These are phyloP conservation scores for Mycena belliarum DNA, from an alignment of 768 basidiomycete genomes.

Conservation along the genomic window DNA sequence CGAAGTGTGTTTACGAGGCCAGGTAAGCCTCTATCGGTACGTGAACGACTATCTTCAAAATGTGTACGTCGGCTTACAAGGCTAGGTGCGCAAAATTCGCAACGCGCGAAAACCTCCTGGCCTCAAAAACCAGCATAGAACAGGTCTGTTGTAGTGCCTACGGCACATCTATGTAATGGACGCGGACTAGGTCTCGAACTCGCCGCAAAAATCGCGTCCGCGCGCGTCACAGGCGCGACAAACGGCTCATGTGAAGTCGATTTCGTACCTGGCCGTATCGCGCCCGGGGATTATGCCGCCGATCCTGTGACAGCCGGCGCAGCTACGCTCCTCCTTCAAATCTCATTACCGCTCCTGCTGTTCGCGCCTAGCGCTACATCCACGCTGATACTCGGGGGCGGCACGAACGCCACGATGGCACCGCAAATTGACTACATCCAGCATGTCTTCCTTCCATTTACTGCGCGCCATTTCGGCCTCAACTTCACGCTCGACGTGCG, in stretches of 20 bases:
- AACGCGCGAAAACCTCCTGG: slow-evolving; percentile 60
- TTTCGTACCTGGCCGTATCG: slow-evolving; percentile 53
- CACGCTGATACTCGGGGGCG: slow-evolving; percentile 59
- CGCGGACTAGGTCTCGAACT: slow-evolving; percentile 57
- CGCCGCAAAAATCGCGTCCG: slow-evolving; percentile 60
- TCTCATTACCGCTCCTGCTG: slow-evolving; percentile 67
- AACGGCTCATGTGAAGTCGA: slow-evolving; percentile 55
- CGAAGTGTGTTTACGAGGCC: too few relatives aligned
- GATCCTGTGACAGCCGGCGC: slow-evolving; percentile 68
- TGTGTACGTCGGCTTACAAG: too few relatives aligned
- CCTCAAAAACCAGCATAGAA: slow-evolving; percentile 71
- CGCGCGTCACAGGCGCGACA: slow-evolving; percentile 52
- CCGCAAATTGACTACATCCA: slow-evolving; percentile 78
- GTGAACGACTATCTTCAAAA: too few relatives aligned
- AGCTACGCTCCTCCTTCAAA: slow-evolving; percentile 69
- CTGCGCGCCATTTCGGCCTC: slow-evolving; percentile 55
- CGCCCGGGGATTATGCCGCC: slow-evolving; percentile 41
- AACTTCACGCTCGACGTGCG: slow-evolving; percentile 47
- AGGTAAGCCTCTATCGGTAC: slow-evolving; percentile 38
- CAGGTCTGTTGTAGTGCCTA: slow-evolving; percentile 42
- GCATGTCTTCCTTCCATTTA: slow-evolving; percentile 68
- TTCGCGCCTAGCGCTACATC: slow-evolving; percentile 49
- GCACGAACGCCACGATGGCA: slow-evolving; percentile 70
- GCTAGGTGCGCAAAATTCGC: slow-evolving; percentile 56
- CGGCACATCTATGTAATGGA: background rate